Percentiles rank a stretch among this genome's conserved stretches.
Conservation (phyloP, 208 protist genomes). For the Crithidia expoeki region DNA sequence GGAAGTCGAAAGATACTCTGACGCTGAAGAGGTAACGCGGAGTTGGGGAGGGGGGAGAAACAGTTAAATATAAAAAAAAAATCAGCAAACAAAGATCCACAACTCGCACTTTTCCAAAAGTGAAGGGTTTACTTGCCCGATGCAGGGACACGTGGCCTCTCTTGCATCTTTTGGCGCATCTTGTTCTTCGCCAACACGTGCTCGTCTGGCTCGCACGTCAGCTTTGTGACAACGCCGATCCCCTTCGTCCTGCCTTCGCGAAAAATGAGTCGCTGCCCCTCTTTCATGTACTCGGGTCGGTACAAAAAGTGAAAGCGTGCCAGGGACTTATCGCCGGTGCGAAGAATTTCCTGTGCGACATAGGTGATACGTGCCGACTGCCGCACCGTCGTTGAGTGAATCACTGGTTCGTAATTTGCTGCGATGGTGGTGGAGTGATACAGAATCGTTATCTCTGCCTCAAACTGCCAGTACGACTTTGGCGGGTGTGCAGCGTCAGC, state of each 20-base stretch:
- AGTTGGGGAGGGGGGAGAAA: too few species aligned
- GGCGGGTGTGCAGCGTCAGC: conserved; percentile 54
- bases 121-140: conserved; percentile 15
- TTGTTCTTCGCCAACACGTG: conserved; percentile 53
- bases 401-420: conserved; percentile 96
- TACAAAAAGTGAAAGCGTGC: conserved; percentile 95
- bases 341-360: conserved; percentile 89
- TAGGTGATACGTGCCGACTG: conserved; percentile 89
- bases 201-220: conserved; percentile 60
- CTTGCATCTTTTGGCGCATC: conserved; percentile 37
- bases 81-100: too few species aligned
- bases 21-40: too few species aligned
- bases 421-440: conserved; percentile 98
- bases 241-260: conserved; percentile 95
- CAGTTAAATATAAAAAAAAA: too few species aligned
- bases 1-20: too few species aligned
- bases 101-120: too few species aligned
- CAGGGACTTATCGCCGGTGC: conserved; percentile 94
- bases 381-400: conserved; percentile 94
- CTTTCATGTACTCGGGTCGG: conserved; percentile 93
- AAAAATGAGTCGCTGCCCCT: conserved; percentile 93
- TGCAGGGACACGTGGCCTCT: conserved; percentile 16
- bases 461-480: conserved; percentile 94
- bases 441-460: conserved; percentile 96
- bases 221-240: conserved; percentile 85